phyloP scores from a whole-genome alignment of 345 rosid species.

The Pistacia integerrima region DNA sequence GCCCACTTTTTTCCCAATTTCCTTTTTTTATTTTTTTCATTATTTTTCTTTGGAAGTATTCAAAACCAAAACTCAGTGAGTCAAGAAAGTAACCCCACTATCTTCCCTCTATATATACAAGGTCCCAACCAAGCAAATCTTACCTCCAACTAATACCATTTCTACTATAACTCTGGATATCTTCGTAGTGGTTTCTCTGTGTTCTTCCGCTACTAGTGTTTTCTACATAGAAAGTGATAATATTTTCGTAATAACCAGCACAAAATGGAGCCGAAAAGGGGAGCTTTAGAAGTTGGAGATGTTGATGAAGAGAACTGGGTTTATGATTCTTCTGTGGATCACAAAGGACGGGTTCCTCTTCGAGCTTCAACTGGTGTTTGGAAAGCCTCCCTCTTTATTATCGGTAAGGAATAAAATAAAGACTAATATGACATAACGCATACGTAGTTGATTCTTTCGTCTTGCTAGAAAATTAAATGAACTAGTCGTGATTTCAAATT shows the following conservation, averaged over 20 bases:
- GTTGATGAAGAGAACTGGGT: conserved; percentile 51
- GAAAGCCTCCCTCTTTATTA: conserved; percentile 67
- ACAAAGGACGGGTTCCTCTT: conserved; percentile 54
- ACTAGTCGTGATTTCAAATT: too few relatives aligned
- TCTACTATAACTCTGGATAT: not conserved
- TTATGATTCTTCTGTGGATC: conserved; percentile 61
- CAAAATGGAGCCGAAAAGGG: conserved; percentile 17
- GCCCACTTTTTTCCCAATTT: not conserved
- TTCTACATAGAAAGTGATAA: too few relatives aligned
- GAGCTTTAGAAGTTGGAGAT: not conserved
- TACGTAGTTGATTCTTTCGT: not conserved
- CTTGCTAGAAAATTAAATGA: too few relatives aligned
- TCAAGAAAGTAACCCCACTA: not conserved
- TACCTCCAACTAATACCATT: not conserved
- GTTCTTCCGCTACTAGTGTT: too few relatives aligned
- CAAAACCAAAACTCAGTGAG: conserved; percentile 6
- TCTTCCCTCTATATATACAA: conserved; percentile 30
- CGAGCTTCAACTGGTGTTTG: conserved; percentile 66
- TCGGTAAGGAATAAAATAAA: conserved; percentile 37
- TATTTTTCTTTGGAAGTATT: not conserved
- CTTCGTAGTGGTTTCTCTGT: too few relatives aligned
- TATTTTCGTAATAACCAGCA: not conserved
- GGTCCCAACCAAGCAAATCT: conserved; percentile 11
- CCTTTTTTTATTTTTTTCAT: too few relatives aligned
- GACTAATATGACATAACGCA: not conserved